Evolutionary conservation across 495 filamentous ascomycete genomes (phyloP).

Genomic region (Penicillium daleae): DNA sequence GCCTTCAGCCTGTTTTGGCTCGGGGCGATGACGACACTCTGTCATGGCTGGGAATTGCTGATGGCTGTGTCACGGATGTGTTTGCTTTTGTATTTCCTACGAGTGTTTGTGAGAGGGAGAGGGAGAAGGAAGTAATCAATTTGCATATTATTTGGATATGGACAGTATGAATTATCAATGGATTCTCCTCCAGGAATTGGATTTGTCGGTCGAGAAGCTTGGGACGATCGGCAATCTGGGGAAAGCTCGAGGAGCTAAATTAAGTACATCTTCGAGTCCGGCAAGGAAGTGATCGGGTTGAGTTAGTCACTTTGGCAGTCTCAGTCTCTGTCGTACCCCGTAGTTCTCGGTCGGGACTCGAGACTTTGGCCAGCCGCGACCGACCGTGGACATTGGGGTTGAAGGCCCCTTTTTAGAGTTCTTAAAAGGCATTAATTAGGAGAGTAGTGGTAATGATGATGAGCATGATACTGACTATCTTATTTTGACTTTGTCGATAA

Average conservation of each 20-base stretch:
- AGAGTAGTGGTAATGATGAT: neutral
- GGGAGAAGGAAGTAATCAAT: neutral
- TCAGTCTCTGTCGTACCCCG: neutral
- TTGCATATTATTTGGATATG: neutral
- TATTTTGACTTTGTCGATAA: neutral
- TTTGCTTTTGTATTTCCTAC: neutral
- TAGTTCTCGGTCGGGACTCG: neutral
- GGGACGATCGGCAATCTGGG: conserved; percentile 1
- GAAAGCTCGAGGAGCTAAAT: neutral
- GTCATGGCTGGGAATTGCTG: too few relatives aligned
- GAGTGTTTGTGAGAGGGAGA: neutral
- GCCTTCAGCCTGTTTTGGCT: conserved; percentile 19
- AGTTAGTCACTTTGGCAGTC: neutral
- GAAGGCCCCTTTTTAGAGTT: neutral
- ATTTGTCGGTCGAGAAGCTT: neutral
- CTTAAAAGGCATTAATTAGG: neutral
- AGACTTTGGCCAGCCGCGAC: neutral
- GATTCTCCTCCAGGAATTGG: neutral
- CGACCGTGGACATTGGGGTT: neutral
- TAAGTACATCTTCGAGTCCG: too few relatives aligned
- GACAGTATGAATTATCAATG: too few relatives aligned
- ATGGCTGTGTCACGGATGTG: neutral
- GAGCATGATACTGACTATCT: neutral
- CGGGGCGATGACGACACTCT: conserved; percentile 20
- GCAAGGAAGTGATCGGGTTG: too few relatives aligned